Evolutionary conservation across 2,329 filamentous ascomycete genomes (phyloP).

Genomic region (Clarireedia sp.): DNA sequence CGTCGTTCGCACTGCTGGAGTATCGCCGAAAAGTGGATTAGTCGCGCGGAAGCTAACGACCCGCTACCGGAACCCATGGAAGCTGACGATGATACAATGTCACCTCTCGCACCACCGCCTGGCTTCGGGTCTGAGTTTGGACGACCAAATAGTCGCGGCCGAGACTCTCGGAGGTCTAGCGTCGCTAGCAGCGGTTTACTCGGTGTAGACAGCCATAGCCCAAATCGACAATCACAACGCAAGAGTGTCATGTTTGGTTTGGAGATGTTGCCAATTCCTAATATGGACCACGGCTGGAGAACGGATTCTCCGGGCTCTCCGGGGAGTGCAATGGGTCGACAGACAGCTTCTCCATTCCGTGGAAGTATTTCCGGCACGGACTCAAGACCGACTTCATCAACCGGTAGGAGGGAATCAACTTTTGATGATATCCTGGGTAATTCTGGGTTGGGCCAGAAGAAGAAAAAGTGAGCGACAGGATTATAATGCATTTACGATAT

Average conservation of each 20-base stretch:
- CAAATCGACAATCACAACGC: conserved; percentile 15
- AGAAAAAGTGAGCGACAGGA: conserved; percentile 10
- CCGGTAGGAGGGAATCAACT: conserved; percentile 25
- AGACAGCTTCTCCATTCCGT: background rate
- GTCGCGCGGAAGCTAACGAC: background rate
- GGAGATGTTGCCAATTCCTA: conserved; percentile 24
- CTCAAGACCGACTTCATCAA: background rate
- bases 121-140: conserved; percentile 20
- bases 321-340: background rate
- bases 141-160: conserved; percentile 13
- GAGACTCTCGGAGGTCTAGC: conserved; percentile 9
- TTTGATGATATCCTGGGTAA: conserved; percentile 43
- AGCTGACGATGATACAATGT: conserved; percentile 7
- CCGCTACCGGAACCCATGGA: background rate
- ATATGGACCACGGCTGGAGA: background rate
- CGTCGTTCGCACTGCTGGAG: conserved; percentile 63
- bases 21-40: conserved; percentile 51
- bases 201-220: background rate
- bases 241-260: conserved; percentile 26
- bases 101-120: conserved; percentile 23
- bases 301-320: background rate
- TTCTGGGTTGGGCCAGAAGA: conserved; percentile 31
- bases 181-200: conserved; percentile 1
- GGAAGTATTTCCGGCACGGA: background rate
- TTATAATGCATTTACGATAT: too few relatives aligned